These are phyloP conservation scores for Panicum miliaceum DNA, from an alignment of 176 grass and related monocot genomes.

Conservation along the genomic window DNA sequence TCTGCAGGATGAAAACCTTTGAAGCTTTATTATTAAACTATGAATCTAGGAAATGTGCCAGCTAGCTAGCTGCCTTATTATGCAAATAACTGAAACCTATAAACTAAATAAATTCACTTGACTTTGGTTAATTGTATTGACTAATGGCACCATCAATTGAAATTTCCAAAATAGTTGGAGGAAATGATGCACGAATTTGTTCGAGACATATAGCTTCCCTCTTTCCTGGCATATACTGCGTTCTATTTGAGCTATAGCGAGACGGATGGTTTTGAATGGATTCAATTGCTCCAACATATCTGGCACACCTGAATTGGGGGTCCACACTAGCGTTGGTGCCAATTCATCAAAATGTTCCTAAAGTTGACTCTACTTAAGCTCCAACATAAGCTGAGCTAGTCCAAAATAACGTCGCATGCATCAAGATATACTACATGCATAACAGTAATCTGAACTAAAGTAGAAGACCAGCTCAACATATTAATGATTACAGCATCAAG, in stretches of 20 bases:
- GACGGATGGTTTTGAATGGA: neutral
- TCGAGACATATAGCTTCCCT: neutral
- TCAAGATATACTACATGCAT: neutral
- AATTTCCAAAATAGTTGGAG: neutral
- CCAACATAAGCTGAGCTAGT: neutral
- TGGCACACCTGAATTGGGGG: neutral
- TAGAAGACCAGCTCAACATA: neutral
- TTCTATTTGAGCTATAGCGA: neutral
- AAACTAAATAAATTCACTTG: neutral
- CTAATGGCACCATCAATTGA: neutral
- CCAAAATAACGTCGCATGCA: neutral
- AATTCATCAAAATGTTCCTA: neutral
- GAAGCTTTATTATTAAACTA: neutral
- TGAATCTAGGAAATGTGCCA: neutral
- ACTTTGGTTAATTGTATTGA: neutral
- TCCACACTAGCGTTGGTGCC: neutral
- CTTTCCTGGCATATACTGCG: neutral
- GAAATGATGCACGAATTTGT: neutral
- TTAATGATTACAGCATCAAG: neutral
- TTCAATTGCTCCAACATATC: neutral
- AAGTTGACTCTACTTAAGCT: neutral
- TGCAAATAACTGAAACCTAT: slow-evolving; percentile 25
- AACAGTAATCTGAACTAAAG: neutral
- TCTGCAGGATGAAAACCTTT: neutral
- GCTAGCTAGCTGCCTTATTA: neutral